Percentiles rank a stretch among this genome's conserved stretches.
phyloP scores from a whole-genome alignment of 495 filamentous ascomycete genomes.

The Eremomyces bilateralis region DNA sequence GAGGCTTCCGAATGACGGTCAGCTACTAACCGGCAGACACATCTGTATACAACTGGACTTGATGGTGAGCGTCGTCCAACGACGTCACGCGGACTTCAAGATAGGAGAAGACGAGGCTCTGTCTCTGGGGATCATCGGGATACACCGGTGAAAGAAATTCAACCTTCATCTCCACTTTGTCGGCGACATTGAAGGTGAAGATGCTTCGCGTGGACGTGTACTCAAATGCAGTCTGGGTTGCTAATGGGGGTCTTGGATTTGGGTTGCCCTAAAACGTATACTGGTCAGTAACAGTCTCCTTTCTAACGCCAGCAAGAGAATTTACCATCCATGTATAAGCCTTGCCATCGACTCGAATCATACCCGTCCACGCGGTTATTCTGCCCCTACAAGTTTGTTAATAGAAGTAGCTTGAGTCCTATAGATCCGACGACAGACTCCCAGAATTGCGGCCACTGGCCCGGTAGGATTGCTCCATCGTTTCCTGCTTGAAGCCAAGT shows the following conservation, averaged over 20 bases:
- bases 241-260: too few species aligned
- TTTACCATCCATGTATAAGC: slow-evolving; percentile 36
- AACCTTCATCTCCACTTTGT: slow-evolving; percentile 27
- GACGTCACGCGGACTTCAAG: slow-evolving; percentile 30
- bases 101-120: slow-evolving; percentile 35
- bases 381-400: slow-evolving; percentile 18
- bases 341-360: slow-evolving; percentile 33
- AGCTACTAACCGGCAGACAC: slow-evolving; percentile 33
- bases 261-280: too few species aligned
- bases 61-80: slow-evolving; percentile 28
- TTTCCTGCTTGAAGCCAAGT: slow-evolving; percentile 31
- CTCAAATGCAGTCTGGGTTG: slow-evolving; percentile 29
- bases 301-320: slow-evolving; percentile 14
- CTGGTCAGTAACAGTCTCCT: too few species aligned
- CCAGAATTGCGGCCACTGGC: slow-evolving; percentile 35
- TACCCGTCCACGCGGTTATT: slow-evolving; percentile 30
- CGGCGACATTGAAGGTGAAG: slow-evolving; percentile 30
- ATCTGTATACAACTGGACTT: slow-evolving; percentile 37
- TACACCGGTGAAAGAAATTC: slow-evolving; percentile 36
- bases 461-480: slow-evolving; percentile 34
- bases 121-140: slow-evolving; percentile 31
- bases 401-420: background rate
- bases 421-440: slow-evolving; percentile 19
- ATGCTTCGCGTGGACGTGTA: slow-evolving; percentile 38
- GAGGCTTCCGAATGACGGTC: background rate